Evolutionary conservation across 1,139 yeast genomes (phyloP).

Genomic region (Zygosaccharomyces sapae): DNA sequence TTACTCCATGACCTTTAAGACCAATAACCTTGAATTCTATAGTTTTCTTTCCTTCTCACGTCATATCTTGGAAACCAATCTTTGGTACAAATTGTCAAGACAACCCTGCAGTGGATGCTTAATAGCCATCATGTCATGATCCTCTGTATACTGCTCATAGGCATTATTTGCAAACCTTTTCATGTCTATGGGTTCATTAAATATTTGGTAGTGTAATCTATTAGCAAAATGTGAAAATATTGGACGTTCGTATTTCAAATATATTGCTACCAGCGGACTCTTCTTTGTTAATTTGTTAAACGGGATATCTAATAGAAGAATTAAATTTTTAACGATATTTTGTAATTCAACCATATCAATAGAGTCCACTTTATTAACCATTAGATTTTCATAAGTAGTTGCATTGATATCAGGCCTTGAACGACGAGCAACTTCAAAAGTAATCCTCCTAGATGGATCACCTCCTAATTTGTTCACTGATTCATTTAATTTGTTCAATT

Average conservation of each 20-base stretch:
- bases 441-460: constrained; percentile 16
- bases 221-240: constrained; percentile 33
- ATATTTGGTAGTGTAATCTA: constrained; percentile 27
- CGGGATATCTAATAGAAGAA: constrained; percentile 34
- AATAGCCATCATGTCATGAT: constrained; percentile 21
- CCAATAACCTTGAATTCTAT: too few relatives aligned
- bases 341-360: constrained; percentile 30
- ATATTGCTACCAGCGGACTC: constrained; percentile 31
- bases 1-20: too few relatives aligned
- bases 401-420: constrained; percentile 21
- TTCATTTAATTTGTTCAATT: constrained; percentile 10
- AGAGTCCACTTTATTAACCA: constrained; percentile 30
- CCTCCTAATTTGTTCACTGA: constrained; percentile 16
- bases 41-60: too few relatives aligned
- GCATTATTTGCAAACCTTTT: constrained; percentile 26
- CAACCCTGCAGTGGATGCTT: constrained; percentile 28
- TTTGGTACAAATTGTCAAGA: constrained; percentile 23
- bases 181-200: constrained; percentile 27
- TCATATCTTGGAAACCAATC: constrained; percentile 10
- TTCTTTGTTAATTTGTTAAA: constrained; percentile 30
- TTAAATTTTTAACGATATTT: constrained; percentile 34
- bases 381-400: constrained; percentile 24
- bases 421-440: constrained; percentile 19
- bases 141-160: constrained; percentile 21
- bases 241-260: constrained; percentile 31